Base-by-base conservation (phyloP, 139 green algal genomes). In the Coelastrella sp. region DNA sequence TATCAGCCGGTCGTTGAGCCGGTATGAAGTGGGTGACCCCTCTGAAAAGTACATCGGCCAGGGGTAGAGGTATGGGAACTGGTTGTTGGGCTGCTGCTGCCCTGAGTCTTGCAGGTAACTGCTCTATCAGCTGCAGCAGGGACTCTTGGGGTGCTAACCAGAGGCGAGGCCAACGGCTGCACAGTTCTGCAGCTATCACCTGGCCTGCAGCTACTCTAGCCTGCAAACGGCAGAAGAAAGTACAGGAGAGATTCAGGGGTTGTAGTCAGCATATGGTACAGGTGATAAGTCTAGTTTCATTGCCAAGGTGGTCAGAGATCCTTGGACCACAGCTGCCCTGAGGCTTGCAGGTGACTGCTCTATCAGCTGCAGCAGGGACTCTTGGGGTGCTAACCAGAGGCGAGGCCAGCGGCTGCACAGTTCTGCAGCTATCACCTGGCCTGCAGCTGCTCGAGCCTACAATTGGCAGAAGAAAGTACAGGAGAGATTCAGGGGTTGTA, bases 321-420 rank as follows among this genome's bases (percentile, higher is more conserved):
- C 32, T 17, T 14, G 8, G 47, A 23, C 81, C 47, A 23, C 61
- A 7, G 64, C 61, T 61, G 64, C 32, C 23, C 81, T 76, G 23
- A 87, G 77, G 22, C 14, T 20, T 7, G 23, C 64, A 47, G 81
- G 81, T 23, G 77, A 64, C 13, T 87, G 61, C 64, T 76, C 23
- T 7, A 87, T n/a, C 16, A 87, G 81, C 32, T 76, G 64, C 23
- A 87, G 32, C 64, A 87, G 64, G n/a, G 61, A 14, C 17, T 87
- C 81, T 17, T 19, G 4, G 19, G 61, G 81, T 7, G n/a, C 81
- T 23, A 87, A 23, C 2, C 23, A 13, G 2, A 87, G 32, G 14
- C 81, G 16, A 4, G 22, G 81, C 81, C 81, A 87, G 61, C 81
- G 81, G 81, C 3, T 87, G 81, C 81, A 71, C 11, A 87, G 64